Evolutionary conservation across 495 filamentous ascomycete genomes (phyloP).

Genomic region (Amniculicola lignicola): DNA sequence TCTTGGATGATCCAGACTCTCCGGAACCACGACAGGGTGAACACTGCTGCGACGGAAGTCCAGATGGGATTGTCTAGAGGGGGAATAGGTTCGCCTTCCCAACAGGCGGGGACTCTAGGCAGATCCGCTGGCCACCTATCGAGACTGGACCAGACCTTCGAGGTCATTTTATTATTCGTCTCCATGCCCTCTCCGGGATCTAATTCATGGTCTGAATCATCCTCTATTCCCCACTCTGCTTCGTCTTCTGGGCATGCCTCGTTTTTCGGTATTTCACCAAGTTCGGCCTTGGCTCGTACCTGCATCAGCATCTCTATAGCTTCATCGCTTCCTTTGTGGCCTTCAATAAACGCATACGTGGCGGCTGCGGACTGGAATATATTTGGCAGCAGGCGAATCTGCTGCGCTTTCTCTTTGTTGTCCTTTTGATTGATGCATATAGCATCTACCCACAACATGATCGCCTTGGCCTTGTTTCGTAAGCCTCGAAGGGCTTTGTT

Average conservation of each 20-base stretch:
- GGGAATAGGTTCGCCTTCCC: background rate
- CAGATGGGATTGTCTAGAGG: constrained; percentile 1
- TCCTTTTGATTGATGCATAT: constrained; percentile 15
- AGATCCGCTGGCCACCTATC: background rate
- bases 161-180: background rate
- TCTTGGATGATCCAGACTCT: constrained; percentile 11
- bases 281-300: background rate
- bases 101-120: background rate
- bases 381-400: constrained; percentile 8
- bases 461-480: background rate
- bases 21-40: constrained; percentile 3
- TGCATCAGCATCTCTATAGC: constrained; percentile 8
- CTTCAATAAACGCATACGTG: background rate
- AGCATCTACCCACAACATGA: constrained; percentile 15
- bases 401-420: background rate
- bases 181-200: background rate
- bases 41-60: background rate
- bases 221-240: background rate
- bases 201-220: background rate
- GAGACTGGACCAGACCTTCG: background rate
- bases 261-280: too few species aligned
- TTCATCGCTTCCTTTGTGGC: background rate
- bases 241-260: background rate
- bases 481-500: background rate
- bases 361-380: constrained; percentile 4